Conservation (phyloP, 2,329 filamentous ascomycete genomes). For the Sporothrix brasiliensis region DNA sequence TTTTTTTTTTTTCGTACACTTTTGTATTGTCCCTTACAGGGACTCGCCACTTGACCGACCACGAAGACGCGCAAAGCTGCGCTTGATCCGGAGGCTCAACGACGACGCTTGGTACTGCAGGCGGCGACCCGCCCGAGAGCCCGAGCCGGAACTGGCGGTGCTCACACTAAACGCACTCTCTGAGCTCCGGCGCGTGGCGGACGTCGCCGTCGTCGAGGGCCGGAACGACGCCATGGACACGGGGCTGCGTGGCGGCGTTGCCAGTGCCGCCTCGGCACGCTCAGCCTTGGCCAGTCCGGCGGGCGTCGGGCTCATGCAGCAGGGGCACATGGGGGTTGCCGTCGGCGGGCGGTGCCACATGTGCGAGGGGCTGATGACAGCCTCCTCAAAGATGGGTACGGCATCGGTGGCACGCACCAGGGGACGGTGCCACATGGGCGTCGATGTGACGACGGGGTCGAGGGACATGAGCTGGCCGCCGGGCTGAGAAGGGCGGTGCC, state of each 20-base stretch:
- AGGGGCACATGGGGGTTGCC: constrained; percentile 30
- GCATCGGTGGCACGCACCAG: constrained; percentile 22
- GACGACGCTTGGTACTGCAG: constrained; percentile 24
- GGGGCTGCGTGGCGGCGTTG: constrained; percentile 5
- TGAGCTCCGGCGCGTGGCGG: constrained; percentile 10
- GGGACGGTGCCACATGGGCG: constrained; percentile 33
- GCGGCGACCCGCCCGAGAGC: background rate
- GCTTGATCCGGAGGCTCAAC: constrained; percentile 30
- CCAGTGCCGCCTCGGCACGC: constrained; percentile 1
- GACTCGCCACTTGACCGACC: constrained; percentile 23
- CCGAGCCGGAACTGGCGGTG: background rate
- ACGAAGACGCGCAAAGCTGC: constrained; percentile 30
- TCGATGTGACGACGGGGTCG: constrained; percentile 16
- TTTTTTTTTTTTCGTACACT: background rate
- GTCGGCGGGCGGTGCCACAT: constrained; percentile 33
- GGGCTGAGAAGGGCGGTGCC: constrained; percentile 26
- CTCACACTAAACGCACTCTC: constrained; percentile 23
- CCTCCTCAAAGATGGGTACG: constrained; percentile 32
- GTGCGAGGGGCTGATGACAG: constrained; percentile 25
- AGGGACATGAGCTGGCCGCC: constrained; percentile 28
- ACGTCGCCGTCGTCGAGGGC: background rate
- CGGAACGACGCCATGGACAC: background rate
- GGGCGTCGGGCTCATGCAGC: constrained; percentile 29
- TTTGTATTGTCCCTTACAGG: background rate
- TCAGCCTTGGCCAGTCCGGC: background rate